Percentiles rank a stretch among this genome's conserved stretches.
Conservation (phyloP, 495 filamentous ascomycete species). For the Aspergillus ostianus region DNA sequence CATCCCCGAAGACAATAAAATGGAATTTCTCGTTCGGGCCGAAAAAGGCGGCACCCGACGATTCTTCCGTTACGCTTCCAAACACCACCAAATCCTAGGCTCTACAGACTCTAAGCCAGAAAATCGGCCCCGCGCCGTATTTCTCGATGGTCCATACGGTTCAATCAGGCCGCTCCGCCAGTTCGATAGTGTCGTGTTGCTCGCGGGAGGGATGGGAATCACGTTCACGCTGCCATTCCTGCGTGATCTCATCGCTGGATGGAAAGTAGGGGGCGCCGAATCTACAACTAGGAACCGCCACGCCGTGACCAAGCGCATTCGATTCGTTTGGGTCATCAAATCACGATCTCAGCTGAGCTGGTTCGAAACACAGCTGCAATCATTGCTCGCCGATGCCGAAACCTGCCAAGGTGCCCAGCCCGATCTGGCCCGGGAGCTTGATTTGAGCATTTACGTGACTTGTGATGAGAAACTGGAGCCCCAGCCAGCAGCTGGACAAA, state of each 20-base stretch:
- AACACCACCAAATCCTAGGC: slow-evolving; percentile 29
- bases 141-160: slow-evolving; percentile 56
- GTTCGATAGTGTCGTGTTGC: slow-evolving; percentile 57
- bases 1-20: slow-evolving; percentile 51
- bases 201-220: slow-evolving; percentile 61
- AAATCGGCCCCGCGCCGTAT: slow-evolving; percentile 33
- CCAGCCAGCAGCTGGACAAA: slow-evolving; percentile 1
- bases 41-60: slow-evolving; percentile 69
- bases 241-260: slow-evolving; percentile 46
- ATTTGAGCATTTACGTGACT: slow-evolving; percentile 60
- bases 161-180: slow-evolving; percentile 45
- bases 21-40: slow-evolving; percentile 72
- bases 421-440: slow-evolving; percentile 40
- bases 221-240: slow-evolving; percentile 56
- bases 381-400: slow-evolving; percentile 53
- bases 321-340: slow-evolving; percentile 73
- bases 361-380: slow-evolving; percentile 61
- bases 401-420: slow-evolving; percentile 26
- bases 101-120: slow-evolving; percentile 1
- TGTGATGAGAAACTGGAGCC: slow-evolving; percentile 50
- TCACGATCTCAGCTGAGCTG: slow-evolving; percentile 65
- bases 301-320: slow-evolving; percentile 60
- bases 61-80: slow-evolving; percentile 62
- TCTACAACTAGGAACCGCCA: slow-evolving; percentile 5
- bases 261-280: slow-evolving; percentile 22